Percentiles rank a stretch among this genome's conserved stretches.
phyloP scores from a whole-genome alignment of 495 filamentous ascomycete genomes.

The Durotheca rogersii region DNA sequence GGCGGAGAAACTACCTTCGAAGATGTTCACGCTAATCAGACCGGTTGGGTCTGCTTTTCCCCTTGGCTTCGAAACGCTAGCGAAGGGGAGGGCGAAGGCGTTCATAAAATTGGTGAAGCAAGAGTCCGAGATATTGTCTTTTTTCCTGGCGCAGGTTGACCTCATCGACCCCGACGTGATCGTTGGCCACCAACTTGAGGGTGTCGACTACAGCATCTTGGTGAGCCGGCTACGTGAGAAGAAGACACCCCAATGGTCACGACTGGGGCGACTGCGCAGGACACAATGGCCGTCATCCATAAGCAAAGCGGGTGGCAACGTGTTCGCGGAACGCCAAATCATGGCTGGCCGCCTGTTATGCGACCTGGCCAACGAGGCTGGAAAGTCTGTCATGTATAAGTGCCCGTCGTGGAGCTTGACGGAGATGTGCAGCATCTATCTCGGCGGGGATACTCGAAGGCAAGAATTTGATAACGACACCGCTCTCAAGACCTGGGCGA shows the following conservation, averaged over 20 bases:
- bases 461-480: conserved; percentile 84
- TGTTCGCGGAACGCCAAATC: conserved; percentile 88
- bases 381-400: conserved; percentile 95
- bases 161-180: conserved; percentile 89
- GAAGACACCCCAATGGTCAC: conserved; percentile 90
- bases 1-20: conserved; percentile 82
- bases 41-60: conserved; percentile 76
- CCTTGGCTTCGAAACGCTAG: conserved; percentile 76
- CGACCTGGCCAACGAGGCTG: conserved; percentile 93
- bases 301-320: conserved; percentile 79
- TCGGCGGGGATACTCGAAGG: conserved; percentile 64
- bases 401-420: conserved; percentile 97
- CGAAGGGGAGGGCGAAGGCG: conserved; percentile 60
- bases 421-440: conserved; percentile 92
- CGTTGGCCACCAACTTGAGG: conserved; percentile 93
- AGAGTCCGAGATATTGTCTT: conserved; percentile 78
- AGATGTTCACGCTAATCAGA: conserved; percentile 88
- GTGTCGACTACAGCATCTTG: conserved; percentile 90
- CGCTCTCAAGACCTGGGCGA: conserved; percentile 85
- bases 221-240: conserved; percentile 84
- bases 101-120: conserved; percentile 76
- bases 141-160: conserved; percentile 85
- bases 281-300: conserved; percentile 85
- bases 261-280: conserved; percentile 82
- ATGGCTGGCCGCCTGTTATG: conserved; percentile 88